Evolutionary conservation across 2,329 filamentous ascomycete genomes (phyloP), one percentile per base, ranked within the genome.

Genomic region (Cercospora berteroae): DNA sequence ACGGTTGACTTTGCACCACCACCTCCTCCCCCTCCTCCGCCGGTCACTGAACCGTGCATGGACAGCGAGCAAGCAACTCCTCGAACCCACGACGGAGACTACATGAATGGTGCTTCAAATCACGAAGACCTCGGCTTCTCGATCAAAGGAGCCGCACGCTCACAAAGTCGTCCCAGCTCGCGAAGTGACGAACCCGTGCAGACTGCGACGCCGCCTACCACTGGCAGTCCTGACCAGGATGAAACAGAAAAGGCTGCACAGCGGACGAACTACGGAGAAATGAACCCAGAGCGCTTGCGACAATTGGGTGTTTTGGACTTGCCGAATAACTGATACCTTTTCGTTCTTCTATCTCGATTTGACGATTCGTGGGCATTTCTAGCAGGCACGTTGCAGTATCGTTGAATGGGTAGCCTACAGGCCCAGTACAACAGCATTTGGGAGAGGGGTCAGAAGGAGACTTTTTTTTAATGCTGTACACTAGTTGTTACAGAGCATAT

Each of bases 171-270:
- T n/a, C 68, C 66, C 42, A 64, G 36, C 4, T 72, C 70, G 23
- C 62, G 63, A 31, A 69, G 70, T 20, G 68, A 68, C 20, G 80
- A 79, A 63, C 79, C 80, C 9, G 77, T 77, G 71, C 82, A 84
- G 69, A 79, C 82, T 23, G 82, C 82, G 4, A 84, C 82, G 9
- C 82, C 78, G 31, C 78, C 78, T 2, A 79, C 77, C 1, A 79
- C 77, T 4, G 76, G 75, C 63, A 77, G 76, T n/a, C 77, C 77
- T 7, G 74, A 79, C 25, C 71, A 71, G 29, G 76, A 76, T 48
- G 74, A 75, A 36, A 71, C 74, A 18, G 70, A 75, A 68, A 75
- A 75, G 66, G 62, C 67, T 4, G 66, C 67, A 36, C 67, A 70
- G 65, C 64, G 69, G 6, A 70, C 73, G 20, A 69, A 74, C 20